Evolutionary conservation across 495 filamentous ascomycete genomes (phyloP), one percentile per base, ranked within the genome.

Genomic region (Hypoxylon perforatum): DNA sequence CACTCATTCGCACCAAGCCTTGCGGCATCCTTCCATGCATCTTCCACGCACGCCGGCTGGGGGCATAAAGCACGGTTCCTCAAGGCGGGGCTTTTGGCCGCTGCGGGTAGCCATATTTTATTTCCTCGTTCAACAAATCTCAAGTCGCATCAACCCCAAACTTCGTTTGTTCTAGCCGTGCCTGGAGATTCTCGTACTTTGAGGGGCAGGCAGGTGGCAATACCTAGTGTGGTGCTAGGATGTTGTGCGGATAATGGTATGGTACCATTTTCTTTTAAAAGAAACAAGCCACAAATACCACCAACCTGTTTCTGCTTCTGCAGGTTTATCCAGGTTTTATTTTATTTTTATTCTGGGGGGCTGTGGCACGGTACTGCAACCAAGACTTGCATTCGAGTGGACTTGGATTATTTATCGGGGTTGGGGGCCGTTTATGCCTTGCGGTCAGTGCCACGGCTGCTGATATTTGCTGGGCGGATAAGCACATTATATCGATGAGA

Each of bases 21-120:
- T 44, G 48, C 49, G 22, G 41, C 41, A 55, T 56, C 38, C 60
- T 69, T 69, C 65, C 56, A 69, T 64, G 60, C 60, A 59, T 25
- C 60, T 69, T 69, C 65, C 44, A 69, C 46, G 65, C 60, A 60
- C 21, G 36, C 41, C 35, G 50, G 55, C 50, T 50, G 28, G 23
- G 38, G 19, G 28, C 35, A 58, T 45, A 12, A 4, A 0, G 50
- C 42, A 54, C 50, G 51, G 44, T 60, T 54, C 61, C 66, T 53
- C 50, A 30, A 38, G 50, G 55, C 56, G 46, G 51, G n/a, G 36
- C n/a, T n/a, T 57, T 41, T 47, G 18, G 28, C 36, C 25, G 23
- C 49, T 69, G 61, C 46, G 23, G 15, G 23, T 61, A 64, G 55
- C 60, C 66, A 56, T 64, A 45, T 41, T n/a, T n/a, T 55, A 28